Evolutionary conservation across 2,329 filamentous ascomycete genomes (phyloP).

Genomic region (Alternaria ethzedia): DNA sequence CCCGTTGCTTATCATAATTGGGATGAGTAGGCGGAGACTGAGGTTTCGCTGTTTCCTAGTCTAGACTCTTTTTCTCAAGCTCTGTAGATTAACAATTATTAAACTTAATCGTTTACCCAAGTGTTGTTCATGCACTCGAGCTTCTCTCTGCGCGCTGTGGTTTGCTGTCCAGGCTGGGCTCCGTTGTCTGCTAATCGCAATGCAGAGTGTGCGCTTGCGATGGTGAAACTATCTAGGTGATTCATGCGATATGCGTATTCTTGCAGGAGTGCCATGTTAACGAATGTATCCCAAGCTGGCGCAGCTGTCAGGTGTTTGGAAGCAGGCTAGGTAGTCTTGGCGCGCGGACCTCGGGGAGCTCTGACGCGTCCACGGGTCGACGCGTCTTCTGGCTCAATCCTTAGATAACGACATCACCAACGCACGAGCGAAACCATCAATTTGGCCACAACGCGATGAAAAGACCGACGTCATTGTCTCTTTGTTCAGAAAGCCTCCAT

Average conservation of each 20-base stretch:
- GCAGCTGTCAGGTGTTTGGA: background rate
- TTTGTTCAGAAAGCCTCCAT: background rate
- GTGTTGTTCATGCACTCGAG: background rate
- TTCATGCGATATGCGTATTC: background rate
- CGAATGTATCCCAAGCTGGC: background rate
- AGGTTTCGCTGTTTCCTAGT: background rate
- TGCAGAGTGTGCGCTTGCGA: background rate
- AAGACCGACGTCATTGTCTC: background rate
- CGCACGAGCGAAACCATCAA: background rate
- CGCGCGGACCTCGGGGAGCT: background rate
- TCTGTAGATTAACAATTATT: background rate
- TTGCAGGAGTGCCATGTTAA: background rate
- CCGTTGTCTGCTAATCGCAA: background rate
- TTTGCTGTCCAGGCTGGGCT: background rate
- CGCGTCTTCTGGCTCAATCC: background rate
- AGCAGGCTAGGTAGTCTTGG: background rate
- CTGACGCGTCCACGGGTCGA: background rate
- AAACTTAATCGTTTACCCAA: background rate
- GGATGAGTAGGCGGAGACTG: background rate
- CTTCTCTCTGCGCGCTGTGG: background rate
- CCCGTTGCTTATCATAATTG: conserved; percentile 20
- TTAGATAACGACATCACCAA: background rate
- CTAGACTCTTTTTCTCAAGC: background rate
- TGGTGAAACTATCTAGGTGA: background rate
- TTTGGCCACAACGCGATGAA: background rate